A percentile compares a stretch with the other conserved stretches of the same genome.
phyloP scores from a whole-genome alignment of 768 basidiomycete genomes.

The Russula griseocarnosa region DNA sequence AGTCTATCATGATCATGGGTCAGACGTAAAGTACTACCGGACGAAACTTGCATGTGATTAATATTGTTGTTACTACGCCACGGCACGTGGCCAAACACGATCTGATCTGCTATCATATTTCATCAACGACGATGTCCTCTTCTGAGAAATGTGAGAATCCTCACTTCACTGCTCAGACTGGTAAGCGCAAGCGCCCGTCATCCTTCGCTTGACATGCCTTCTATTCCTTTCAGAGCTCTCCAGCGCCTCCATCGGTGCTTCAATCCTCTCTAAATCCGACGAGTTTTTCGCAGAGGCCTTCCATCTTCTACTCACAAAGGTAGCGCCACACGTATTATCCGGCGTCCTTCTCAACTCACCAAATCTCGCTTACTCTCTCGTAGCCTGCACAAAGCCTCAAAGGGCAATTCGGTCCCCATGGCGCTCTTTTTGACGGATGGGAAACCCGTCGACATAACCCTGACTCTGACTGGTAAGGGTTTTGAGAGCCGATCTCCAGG shows the following conservation, averaged over 20 bases:
- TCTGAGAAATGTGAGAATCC: no score
- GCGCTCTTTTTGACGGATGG: conserved; percentile 94
- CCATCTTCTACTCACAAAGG: conserved; percentile 80
- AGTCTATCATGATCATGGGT: neutral
- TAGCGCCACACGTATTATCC: conserved; percentile 32
- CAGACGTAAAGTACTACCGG: neutral
- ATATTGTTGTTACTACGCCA: neutral
- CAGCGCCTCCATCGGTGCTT: conserved; percentile 75
- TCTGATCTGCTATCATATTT: neutral
- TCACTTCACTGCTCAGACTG: conserved; percentile 47
- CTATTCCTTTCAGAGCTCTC: conserved; percentile 70
- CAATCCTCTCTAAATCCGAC: conserved; percentile 75
- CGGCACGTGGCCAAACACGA: neutral
- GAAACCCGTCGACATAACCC: conserved; percentile 89
- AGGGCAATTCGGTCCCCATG: conserved; percentile 96
- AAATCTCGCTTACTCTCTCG: neutral
- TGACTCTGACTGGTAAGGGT: conserved; percentile 73
- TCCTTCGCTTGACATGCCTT: neutral
- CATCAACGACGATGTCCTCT: neutral
- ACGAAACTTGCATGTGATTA: neutral
- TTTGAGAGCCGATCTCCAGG: neutral
- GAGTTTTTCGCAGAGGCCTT: conserved; percentile 92
- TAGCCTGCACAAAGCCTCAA: conserved; percentile 86
- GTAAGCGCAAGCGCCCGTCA: conserved; percentile 35
- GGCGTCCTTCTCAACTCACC: neutral